Conservation (phyloP, 805 yeast species). For the Vanderwaltozyma yarrowii region DNA sequence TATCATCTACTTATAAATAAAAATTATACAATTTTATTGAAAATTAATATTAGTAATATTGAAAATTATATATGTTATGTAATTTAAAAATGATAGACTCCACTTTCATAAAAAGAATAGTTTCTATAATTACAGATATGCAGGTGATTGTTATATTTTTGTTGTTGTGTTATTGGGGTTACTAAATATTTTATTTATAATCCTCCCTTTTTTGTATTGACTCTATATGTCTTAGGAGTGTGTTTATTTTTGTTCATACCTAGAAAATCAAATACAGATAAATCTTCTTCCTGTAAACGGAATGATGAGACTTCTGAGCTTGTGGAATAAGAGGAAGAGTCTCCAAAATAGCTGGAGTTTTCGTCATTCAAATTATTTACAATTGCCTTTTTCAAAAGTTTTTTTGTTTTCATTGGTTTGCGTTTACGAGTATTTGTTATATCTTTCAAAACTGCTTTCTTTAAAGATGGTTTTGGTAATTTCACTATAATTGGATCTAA, state of each 20-base stretch:
- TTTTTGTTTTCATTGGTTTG: constrained; percentile 3
- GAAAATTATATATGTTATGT: no score
- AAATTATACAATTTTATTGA: no score
- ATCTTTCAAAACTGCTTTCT: constrained; percentile 3
- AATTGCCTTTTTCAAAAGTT: constrained; percentile 24
- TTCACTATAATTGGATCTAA: not conserved
- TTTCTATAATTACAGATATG: no score
- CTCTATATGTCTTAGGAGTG: constrained; percentile 19
- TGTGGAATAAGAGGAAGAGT: constrained; percentile 3
- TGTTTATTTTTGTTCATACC: constrained; percentile 18
- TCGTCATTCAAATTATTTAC: constrained; percentile 21
- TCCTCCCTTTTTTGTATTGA: constrained; percentile 3
- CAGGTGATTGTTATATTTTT: no score
- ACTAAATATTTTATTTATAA: no score
- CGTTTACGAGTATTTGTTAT: constrained; percentile 4
- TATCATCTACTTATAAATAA: no score
- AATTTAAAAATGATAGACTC: no score
- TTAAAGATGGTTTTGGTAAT: not conserved
- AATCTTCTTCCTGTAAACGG: constrained; percentile 26
- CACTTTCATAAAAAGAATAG: no score
- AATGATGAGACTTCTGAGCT: constrained; percentile 5
- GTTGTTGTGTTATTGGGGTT: not conserved
- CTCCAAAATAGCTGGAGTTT: constrained; percentile 7
- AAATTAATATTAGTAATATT: no score
- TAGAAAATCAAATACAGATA: constrained; percentile 35